Evolutionary conservation across 108 stramenopile species (phyloP).

Genomic region (Skeletonema potamos): DNA sequence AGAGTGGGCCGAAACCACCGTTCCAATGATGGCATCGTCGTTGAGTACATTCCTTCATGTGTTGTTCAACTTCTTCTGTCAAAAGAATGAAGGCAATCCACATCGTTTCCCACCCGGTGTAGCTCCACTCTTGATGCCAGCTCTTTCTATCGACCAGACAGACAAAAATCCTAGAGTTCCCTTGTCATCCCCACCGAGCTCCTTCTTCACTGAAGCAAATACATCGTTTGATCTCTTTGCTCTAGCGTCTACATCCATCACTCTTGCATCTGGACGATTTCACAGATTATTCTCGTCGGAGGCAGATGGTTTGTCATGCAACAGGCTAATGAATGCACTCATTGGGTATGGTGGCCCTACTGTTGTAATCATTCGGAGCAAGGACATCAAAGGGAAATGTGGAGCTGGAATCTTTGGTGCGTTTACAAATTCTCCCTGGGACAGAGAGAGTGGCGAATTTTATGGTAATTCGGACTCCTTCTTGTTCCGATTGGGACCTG

Average conservation of each 20-base stretch:
- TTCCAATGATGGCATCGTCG: constrained; percentile 63
- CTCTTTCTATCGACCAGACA: constrained; percentile 15
- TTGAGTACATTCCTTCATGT: constrained; percentile 69
- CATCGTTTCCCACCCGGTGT: constrained; percentile 38
- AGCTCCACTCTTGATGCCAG: constrained; percentile 35
- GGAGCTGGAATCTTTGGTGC: constrained; percentile 65
- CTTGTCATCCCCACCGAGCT: constrained; percentile 1
- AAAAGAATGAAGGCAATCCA: constrained; percentile 25
- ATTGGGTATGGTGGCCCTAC: constrained; percentile 84
- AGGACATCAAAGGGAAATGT: constrained; percentile 23
- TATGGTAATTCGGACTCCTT: constrained; percentile 84
- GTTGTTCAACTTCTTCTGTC: constrained; percentile 70
- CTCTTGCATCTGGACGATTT: constrained; percentile 42
- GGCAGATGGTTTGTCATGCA: constrained; percentile 80
- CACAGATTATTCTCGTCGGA: constrained; percentile 80
- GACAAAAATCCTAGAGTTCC: constrained; percentile 24
- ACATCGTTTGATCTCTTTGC: constrained; percentile 29
- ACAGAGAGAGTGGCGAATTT: constrained; percentile 70
- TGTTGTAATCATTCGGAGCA: constrained; percentile 61
- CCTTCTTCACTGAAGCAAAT: constrained; percentile 12
- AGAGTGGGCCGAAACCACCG: constrained; percentile 71
- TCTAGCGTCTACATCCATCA: constrained; percentile 34
- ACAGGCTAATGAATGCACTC: constrained; percentile 69
- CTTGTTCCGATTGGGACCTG: constrained; percentile 53
- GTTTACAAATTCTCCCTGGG: constrained; percentile 71